A percentile compares a stretch with the other conserved stretches of the same genome.
Conservation (phyloP, 345 rosid genomes). For the Camelina neglecta region DNA sequence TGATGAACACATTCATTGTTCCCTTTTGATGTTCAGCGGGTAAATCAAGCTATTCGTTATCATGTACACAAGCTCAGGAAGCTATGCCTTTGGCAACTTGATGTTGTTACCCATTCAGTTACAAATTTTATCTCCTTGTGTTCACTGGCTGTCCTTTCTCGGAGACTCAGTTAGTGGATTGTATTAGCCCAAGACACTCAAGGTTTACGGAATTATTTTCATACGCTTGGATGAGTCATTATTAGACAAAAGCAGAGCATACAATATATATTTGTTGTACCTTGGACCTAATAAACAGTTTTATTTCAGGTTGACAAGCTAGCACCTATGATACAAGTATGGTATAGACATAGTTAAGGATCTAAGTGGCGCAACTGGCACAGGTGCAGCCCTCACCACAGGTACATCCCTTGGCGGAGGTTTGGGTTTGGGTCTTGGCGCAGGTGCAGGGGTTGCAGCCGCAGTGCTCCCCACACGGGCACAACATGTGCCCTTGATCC, state of each 20-base stretch:
- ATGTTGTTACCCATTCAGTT: neutral
- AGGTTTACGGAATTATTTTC: too few species aligned
- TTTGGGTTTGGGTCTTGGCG: constrained; percentile 13
- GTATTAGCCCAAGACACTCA: neutral
- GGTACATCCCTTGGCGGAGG: constrained; percentile 28
- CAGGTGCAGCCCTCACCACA: constrained; percentile 46
- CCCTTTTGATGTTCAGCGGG: neutral
- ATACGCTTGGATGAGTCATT: neutral
- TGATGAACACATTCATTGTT: neutral
- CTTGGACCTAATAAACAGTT: neutral
- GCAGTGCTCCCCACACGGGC: constrained; percentile 68
- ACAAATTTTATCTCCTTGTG: neutral
- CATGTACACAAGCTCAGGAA: too few species aligned
- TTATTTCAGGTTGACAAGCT: constrained; percentile 31
- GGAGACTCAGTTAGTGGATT: neutral
- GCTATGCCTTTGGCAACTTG: neutral
- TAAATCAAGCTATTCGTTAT: too few species aligned
- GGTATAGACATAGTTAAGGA: constrained; percentile 1
- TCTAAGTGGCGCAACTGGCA: constrained; percentile 17
- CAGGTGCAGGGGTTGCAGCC: constrained; percentile 72
- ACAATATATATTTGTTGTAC: neutral
- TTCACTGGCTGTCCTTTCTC: neutral
- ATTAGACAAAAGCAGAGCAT: neutral
- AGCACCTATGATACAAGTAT: constrained; percentile 34
- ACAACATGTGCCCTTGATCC: constrained; percentile 45